These are phyloP conservation scores for Pseudogymnoascus sp. DNA, from an alignment of 2,329 filamentous ascomycete species.

Conservation along the genomic window DNA sequence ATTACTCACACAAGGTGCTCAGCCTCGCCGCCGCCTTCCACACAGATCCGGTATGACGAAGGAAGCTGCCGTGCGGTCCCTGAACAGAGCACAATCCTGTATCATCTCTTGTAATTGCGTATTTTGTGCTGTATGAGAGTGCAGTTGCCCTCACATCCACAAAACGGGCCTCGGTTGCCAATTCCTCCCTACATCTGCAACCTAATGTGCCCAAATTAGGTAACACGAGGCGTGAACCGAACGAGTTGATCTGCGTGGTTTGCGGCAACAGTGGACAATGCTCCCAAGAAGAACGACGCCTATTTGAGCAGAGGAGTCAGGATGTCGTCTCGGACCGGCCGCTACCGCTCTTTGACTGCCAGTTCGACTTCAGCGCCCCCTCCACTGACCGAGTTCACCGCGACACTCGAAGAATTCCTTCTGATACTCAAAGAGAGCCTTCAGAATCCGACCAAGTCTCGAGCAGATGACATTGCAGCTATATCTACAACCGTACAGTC, in stretches of 20 bases:
- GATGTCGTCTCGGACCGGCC: slow-evolving; percentile 47
- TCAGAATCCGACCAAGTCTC: not conserved
- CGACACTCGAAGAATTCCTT: slow-evolving; percentile 50
- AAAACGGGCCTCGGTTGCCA: not conserved
- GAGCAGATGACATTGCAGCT: not conserved
- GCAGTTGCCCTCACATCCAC: not conserved
- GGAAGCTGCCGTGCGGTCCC: slow-evolving; percentile 1
- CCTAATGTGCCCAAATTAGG: slow-evolving; percentile 2
- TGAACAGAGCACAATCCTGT: not conserved
- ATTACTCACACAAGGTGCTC: slow-evolving; percentile 1
- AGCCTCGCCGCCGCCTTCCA: slow-evolving; percentile 5
- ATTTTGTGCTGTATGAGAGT: not conserved
- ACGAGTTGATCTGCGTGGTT: not conserved
- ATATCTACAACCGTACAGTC: slow-evolving; percentile 16
- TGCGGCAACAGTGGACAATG: not conserved
- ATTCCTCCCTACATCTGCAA: not conserved
- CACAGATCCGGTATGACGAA: slow-evolving; percentile 1
- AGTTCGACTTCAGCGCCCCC: slow-evolving; percentile 42
- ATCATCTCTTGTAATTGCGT: not conserved
- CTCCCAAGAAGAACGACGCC: not conserved
- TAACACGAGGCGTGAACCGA: slow-evolving; percentile 2
- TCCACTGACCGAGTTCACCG: slow-evolving; percentile 51
- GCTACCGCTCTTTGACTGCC: slow-evolving; percentile 59
- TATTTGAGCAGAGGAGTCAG: slow-evolving; percentile 21
- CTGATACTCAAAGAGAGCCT: slow-evolving; percentile 2